Base-by-base conservation (phyloP, 2,329 filamentous ascomycete genomes). In the Remersonia thermophila region DNA sequence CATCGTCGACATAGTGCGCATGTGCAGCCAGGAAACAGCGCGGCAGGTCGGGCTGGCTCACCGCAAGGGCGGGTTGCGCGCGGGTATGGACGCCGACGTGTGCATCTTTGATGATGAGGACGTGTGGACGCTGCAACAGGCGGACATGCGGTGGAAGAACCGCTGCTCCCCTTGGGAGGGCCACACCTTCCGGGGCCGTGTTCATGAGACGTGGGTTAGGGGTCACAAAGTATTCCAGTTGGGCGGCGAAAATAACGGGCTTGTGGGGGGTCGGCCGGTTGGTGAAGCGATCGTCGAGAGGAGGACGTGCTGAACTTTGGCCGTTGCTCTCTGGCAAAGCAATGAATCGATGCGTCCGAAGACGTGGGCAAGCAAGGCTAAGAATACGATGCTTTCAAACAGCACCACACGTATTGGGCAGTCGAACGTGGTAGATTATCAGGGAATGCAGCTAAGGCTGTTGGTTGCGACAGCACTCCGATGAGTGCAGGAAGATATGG, bases 101-200 rank as follows among this genome's bases (percentile, higher is more conserved):
- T 91, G 84, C 49, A 78, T 96, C 12, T 95, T 96, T 55, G 89
- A 96, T 54, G 85, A 93, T 44, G 62, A 69, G n/a, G 77, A 75
- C 15, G 70, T 72, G 47, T 98, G 89, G 70, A 70, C 77, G 16
- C 77, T 93, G 35, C 62, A 73, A 39, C 67, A 71, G 13, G 77
- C 72, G 42, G 84, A 85, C 33, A 93, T 98, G 86, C 71, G 91
- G 47, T 98, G 93, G 72, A 79, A 85, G 59, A 94, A 95, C 59
- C 84, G 85, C 53, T 87, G 85, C 65, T 86, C 80, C 38, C 86
- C 87, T 0, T 95, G 93, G 68, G 81, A 94, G 56, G 83, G 83
- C 14, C 81, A 80, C 57, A 69, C 65, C 23, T 78, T 95, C 50
- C 71, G 68, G 32, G 87, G 87, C 1, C 73, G 85, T 40, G 86